Percentiles rank a stretch among this genome's conserved stretches.
Evolutionary conservation across 371 early-diverging fungal species (phyloP).

Genomic region (Apophysomyces variabilis): DNA sequence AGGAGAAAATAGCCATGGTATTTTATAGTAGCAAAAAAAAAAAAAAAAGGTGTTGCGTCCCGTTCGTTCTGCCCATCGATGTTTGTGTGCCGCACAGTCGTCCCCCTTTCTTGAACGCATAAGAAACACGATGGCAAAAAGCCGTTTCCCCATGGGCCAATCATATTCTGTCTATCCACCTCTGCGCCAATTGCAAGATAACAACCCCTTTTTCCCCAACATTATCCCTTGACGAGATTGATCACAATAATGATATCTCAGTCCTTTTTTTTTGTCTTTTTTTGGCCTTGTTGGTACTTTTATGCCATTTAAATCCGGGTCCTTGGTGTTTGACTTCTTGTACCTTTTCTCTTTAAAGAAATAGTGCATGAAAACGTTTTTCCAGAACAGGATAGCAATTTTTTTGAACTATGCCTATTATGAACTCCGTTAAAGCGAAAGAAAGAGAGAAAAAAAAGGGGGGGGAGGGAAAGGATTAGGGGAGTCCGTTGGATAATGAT

Average conservation of each 20-base stretch:
- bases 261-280: background rate
- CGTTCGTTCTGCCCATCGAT: too few species aligned
- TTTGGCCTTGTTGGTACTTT: background rate
- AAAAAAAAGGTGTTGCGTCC: background rate
- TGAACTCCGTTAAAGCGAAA: background rate
- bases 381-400: background rate
- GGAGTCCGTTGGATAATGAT: background rate
- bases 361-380: background rate
- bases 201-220: background rate
- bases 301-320: background rate
- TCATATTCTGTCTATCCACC: background rate
- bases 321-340: background rate
- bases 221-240: background rate
- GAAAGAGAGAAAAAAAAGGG: background rate
- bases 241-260: too few species aligned
- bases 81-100: background rate
- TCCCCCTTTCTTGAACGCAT: background rate
- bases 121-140: background rate
- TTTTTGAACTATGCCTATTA: background rate
- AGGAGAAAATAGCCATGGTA: background rate
- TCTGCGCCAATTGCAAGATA: background rate
- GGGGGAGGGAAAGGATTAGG: background rate
- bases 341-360: background rate
- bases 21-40: background rate
- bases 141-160: background rate